Percentiles rank a stretch among this genome's conserved stretches.
These are phyloP conservation scores for Quercus lobata DNA, from an alignment of 331 rosid species.

Conservation along the genomic window DNA sequence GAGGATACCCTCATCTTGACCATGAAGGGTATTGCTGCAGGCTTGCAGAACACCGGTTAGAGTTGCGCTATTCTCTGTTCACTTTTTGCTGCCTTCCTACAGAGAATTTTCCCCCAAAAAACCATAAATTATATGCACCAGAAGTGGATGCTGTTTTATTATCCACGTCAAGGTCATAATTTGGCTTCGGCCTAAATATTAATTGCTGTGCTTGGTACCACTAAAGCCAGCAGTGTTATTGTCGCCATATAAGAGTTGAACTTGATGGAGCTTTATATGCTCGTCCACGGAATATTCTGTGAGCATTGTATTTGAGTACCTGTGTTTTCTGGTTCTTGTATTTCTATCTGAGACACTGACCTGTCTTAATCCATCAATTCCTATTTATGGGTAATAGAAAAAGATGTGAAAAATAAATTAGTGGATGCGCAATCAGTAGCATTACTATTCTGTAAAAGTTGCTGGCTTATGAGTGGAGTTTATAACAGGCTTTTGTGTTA, in stretches of 20 bases:
- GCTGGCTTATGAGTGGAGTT: no score
- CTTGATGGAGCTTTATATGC: slow-evolving; percentile 26
- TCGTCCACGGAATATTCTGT: slow-evolving; percentile 1
- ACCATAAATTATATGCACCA: slow-evolving; percentile 21
- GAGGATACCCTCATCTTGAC: slow-evolving; percentile 98
- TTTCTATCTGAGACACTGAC: background rate
- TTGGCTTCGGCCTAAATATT: slow-evolving; percentile 14
- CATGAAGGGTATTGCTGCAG: slow-evolving; percentile 99
- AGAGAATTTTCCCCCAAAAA: slow-evolving; percentile 13
- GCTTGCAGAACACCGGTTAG: slow-evolving; percentile 97
- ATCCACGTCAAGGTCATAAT: slow-evolving; percentile 17
- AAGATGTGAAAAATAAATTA: background rate
- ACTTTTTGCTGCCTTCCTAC: background rate
- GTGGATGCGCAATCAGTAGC: background rate
- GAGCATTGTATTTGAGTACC: background rate
- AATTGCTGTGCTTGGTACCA: slow-evolving; percentile 14
- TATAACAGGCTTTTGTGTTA: no score
- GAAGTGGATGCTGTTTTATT: slow-evolving; percentile 31
- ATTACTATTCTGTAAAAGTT: background rate
- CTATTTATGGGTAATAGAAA: background rate
- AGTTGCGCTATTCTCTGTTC: background rate
- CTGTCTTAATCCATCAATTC: background rate
- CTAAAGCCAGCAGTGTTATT: background rate
- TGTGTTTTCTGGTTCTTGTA: background rate
- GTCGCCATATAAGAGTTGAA: slow-evolving; percentile 16